These are phyloP conservation scores for Solanum corneliomulleri DNA, from an alignment of 257 asterid species.

Conservation along the genomic window DNA sequence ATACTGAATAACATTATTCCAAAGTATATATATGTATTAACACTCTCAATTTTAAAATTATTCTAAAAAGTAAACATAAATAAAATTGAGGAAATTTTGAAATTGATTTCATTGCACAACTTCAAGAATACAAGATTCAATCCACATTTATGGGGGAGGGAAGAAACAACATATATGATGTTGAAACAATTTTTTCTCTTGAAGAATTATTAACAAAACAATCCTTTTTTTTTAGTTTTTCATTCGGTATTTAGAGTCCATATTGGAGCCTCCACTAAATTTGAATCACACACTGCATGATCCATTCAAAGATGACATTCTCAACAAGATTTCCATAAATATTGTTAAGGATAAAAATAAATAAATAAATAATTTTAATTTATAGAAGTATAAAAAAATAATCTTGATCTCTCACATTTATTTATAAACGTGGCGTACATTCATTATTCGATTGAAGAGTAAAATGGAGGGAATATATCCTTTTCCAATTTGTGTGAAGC, in stretches of 20 bases:
- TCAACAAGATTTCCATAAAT: too few species aligned
- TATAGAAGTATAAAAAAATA: too few species aligned
- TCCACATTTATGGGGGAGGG: not conserved
- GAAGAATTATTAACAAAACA: not conserved
- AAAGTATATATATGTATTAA: too few species aligned
- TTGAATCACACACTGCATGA: not conserved
- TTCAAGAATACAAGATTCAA: not conserved
- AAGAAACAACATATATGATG: too few species aligned
- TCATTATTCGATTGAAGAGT: too few species aligned
- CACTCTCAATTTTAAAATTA: not conserved
- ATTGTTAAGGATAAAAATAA: not conserved
- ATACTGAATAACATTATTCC: not conserved
- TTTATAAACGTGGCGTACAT: not conserved
- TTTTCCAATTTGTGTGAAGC: too few species aligned
- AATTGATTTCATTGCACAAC: not conserved
- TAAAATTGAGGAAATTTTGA: not conserved
- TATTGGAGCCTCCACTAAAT: not conserved
- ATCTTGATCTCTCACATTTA: not conserved
- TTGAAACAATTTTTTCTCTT: too few species aligned
- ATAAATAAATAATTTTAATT: too few species aligned
- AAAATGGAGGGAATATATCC: too few species aligned
- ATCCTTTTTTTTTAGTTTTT: not conserved
- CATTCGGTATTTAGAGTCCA: not conserved
- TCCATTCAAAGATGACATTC: accelerated
- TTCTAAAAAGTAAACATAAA: not conserved